Percentiles rank a stretch among this genome's conserved stretches.
Conservation (phyloP, 768 basidiomycete genomes). For the Pisolithus sp. region DNA sequence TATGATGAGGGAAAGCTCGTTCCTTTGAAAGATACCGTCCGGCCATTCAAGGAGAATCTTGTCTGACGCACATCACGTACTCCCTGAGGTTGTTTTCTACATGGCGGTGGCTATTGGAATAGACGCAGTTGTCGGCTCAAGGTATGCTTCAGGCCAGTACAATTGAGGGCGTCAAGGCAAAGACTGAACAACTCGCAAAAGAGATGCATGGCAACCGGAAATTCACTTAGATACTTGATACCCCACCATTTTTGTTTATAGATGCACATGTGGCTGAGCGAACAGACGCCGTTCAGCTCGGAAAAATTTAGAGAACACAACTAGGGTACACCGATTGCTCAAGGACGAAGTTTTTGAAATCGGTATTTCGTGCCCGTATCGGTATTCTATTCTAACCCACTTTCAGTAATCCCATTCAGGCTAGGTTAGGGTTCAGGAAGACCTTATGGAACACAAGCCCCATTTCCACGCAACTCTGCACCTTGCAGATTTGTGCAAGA, state of each 20-base stretch:
- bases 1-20: constrained; percentile 98
- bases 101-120: constrained; percentile 47
- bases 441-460: too few relatives aligned
- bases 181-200: constrained; percentile 97
- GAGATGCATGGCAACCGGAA: constrained; percentile 60
- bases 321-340: too few relatives aligned
- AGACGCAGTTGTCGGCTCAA: constrained; percentile 1
- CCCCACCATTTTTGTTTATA: constrained; percentile 4
- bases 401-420: too few relatives aligned
- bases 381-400: too few relatives aligned
- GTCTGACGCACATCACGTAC: constrained; percentile 75
- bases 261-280: too few relatives aligned
- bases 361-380: too few relatives aligned
- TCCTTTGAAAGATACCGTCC: constrained; percentile 89
- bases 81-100: constrained; percentile 98
- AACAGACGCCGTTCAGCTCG: too few relatives aligned
- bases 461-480: too few relatives aligned
- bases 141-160: constrained; percentile 58
- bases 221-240: constrained; percentile 4
- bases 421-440: too few relatives aligned
- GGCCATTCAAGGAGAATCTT: constrained; percentile 99
- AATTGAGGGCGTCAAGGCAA: constrained; percentile 93
- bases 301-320: too few relatives aligned
- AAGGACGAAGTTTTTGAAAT: too few relatives aligned
- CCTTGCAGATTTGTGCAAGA: too few relatives aligned